Base-by-base conservation (phyloP, 805 yeast species). In the Candida quercuum region DNA sequence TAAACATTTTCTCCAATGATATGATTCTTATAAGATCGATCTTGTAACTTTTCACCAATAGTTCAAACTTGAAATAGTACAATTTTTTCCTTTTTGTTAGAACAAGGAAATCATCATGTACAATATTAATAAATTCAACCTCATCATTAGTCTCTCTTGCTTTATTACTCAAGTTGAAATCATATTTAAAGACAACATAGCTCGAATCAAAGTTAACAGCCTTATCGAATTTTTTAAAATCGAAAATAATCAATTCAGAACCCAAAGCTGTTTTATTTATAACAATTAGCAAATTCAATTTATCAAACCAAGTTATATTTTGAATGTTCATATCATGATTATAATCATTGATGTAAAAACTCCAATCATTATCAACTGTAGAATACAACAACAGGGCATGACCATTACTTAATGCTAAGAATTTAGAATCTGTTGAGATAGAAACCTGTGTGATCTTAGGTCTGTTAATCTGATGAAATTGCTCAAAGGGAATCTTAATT, bases 121-220 rank as follows among this genome's bases (percentile, higher is more conserved):
- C 35, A 8, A 48, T 28, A 26, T 57, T 56, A 23, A 55, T 16
- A 15, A 41, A 29, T 6, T 37, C 28, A 6, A 55, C 41, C 6
- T 45, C 40, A 22, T 38, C 33, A 16, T 29, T 24, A 6, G 15
- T 14, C n/a, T 29, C 17, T 13, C 23, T 16, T 12, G 12, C 7
- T 6, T 29, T 24, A 29, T 18, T 29, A 15, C 20, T 29, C 23
- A 29, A 19, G 16, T 42, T 41, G 22, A 58, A 46, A 36, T 55
- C 61, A 37, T 57, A 58, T 38, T 50, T 52, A 47, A 59, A 58
- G 7, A 55, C 56, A 8, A 58, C 39, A 11, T 40, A 38, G 17
- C 36, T 45, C 1, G 58, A 50, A 37, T 53, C 45, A 32, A 57
- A 48, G 9, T 35, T 45, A 17, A 43, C 44, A 10, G 39, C 27